Percentiles rank a stretch among this genome's conserved stretches.
Evolutionary conservation across 2,329 filamentous ascomycete genomes (phyloP).

Genomic region (Arthrobotrys iridis): DNA sequence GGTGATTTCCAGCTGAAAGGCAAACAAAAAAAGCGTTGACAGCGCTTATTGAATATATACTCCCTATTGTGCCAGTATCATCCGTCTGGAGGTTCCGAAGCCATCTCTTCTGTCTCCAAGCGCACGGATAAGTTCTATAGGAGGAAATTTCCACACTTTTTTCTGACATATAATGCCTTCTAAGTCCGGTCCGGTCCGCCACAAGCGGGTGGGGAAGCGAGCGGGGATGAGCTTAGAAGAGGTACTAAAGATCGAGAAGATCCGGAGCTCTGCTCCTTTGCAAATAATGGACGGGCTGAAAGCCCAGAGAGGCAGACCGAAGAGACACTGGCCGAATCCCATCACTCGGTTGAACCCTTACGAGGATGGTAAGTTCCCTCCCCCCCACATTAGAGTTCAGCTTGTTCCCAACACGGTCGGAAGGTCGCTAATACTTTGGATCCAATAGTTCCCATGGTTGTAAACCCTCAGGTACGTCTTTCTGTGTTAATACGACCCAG

Average conservation of each 20-base stretch:
- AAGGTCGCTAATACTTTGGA: constrained; percentile 16
- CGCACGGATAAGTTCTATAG: neutral
- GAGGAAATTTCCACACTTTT: constrained; percentile 12
- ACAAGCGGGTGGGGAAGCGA: neutral
- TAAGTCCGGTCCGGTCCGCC: neutral
- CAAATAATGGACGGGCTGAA: constrained; percentile 40
- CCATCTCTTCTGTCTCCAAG: neutral
- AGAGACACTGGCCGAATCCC: constrained; percentile 21
- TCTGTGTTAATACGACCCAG: neutral
- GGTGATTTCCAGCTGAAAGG: constrained; percentile 5
- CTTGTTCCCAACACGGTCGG: constrained; percentile 6
- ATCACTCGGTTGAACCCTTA: constrained; percentile 32
- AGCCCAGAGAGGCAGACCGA: constrained; percentile 25
- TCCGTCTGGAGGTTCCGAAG: neutral
- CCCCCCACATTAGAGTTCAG: neutral
- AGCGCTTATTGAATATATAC: constrained; percentile 30
- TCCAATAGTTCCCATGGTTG: constrained; percentile 24
- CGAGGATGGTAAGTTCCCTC: constrained; percentile 45
- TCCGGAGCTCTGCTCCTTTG: constrained; percentile 9
- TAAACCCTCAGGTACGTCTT: constrained; percentile 25
- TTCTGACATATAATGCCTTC: constrained; percentile 24
- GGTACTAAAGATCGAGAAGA: constrained; percentile 15
- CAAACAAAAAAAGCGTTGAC: constrained; percentile 15
- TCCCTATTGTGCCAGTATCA: constrained; percentile 28
- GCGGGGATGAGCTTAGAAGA: constrained; percentile 14